These are phyloP conservation scores for Diaporthe destruens DNA, from an alignment of 2,329 filamentous ascomycete genomes.

Conservation along the genomic window DNA sequence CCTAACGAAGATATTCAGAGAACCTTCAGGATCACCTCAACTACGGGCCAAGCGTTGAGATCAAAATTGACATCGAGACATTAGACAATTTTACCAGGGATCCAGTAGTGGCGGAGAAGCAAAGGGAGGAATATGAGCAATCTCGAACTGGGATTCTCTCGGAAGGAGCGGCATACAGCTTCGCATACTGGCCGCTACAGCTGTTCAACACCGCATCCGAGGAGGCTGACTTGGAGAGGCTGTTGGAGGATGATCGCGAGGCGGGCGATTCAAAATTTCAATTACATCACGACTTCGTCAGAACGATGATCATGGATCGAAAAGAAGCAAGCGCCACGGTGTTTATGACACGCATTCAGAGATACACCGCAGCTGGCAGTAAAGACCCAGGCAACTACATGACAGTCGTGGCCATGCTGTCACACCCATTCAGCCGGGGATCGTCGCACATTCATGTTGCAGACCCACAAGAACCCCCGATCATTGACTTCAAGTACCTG, in stretches of 20 bases:
- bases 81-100: not conserved
- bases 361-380: not conserved
- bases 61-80: slow-evolving; percentile 6
- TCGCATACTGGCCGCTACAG: slow-evolving; percentile 7
- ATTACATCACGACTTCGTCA: not conserved
- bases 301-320: not conserved
- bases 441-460: not conserved
- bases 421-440: slow-evolving; percentile 12
- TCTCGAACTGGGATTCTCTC: not conserved
- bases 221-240: not conserved
- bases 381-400: slow-evolving; percentile 2
- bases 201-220: not conserved
- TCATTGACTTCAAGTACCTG: slow-evolving; percentile 11
- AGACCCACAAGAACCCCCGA: not conserved
- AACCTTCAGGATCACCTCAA: slow-evolving; percentile 18
- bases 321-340: not conserved
- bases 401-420: slow-evolving; percentile 24
- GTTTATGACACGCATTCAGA: not conserved
- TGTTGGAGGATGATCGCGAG: not conserved
- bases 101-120: not conserved
- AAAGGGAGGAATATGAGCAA: not conserved
- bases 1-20: not conserved
- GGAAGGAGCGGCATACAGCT: slow-evolving; percentile 9
- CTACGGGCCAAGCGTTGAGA: slow-evolving; percentile 19
- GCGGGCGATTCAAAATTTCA: not conserved